Evolutionary conservation across 2,329 filamentous ascomycete genomes (phyloP).

Genomic region (Fusarium illudens): DNA sequence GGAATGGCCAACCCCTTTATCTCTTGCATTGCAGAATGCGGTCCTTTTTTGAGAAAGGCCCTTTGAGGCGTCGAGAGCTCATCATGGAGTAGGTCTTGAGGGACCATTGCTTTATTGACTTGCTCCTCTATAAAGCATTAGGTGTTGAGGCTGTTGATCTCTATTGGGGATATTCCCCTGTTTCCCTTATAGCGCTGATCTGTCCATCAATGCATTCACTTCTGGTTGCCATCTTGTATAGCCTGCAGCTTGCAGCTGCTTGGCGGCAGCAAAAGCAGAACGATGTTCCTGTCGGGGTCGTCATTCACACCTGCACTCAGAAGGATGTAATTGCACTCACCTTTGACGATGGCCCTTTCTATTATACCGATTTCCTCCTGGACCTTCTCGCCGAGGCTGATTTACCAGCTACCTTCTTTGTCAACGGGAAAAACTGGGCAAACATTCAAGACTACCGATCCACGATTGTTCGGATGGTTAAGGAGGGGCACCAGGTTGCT

Average conservation of each 20-base stretch:
- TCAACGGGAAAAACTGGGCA: conserved; percentile 38
- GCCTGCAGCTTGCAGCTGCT: background rate
- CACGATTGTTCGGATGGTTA: conserved; percentile 51
- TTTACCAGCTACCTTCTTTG: conserved; percentile 44
- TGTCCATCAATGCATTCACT: background rate
- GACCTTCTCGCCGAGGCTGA: conserved; percentile 37
- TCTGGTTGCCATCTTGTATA: background rate
- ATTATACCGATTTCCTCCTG: conserved; percentile 48
- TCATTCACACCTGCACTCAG: conserved; percentile 37
- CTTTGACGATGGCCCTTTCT: conserved; percentile 52
- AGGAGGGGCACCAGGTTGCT: conserved; percentile 63
- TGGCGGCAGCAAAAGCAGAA: background rate
- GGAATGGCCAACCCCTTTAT: background rate
- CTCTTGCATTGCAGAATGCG: background rate
- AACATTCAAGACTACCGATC: conserved; percentile 34
- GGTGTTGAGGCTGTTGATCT: background rate
- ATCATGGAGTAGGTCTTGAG: background rate
- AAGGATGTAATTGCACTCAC: conserved; percentile 47
- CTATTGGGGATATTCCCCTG: background rate
- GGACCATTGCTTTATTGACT: background rate
- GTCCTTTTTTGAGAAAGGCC: background rate
- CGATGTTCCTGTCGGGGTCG: conserved; percentile 18
- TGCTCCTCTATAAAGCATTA: background rate
- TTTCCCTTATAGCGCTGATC: background rate
- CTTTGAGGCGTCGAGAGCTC: background rate